These are phyloP conservation scores for Manihot esculenta DNA, from an alignment of 441 rosid species.

Conservation along the genomic window DNA sequence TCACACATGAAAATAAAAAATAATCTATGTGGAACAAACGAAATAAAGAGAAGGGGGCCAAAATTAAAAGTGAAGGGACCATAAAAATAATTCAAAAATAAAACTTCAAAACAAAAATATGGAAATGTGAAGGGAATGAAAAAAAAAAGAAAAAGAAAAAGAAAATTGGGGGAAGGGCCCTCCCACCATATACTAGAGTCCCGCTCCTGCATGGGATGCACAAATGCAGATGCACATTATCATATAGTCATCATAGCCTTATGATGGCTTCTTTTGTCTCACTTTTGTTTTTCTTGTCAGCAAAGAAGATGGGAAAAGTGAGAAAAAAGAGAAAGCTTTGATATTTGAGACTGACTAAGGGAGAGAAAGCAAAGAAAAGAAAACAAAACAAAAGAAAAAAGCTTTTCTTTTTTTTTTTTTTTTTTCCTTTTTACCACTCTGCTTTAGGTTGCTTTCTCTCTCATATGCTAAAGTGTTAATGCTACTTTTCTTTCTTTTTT, in stretches of 20 bases:
- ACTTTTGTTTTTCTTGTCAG: slow-evolving; percentile 38
- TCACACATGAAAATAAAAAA: no score
- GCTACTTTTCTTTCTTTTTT: no score
- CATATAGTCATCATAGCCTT: slow-evolving; percentile 50
- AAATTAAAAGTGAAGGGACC: no score
- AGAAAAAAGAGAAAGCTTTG: slow-evolving; percentile 19
- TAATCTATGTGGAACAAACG: no score
- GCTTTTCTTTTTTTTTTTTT: background rate
- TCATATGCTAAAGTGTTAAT: slow-evolving; percentile 11
- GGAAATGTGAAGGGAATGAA: no score
- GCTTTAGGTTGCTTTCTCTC: slow-evolving; percentile 5
- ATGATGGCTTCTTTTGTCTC: slow-evolving; percentile 44
- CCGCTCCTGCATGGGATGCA: slow-evolving; percentile 33
- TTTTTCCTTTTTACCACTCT: background rate
- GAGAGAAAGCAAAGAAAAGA: slow-evolving; percentile 7
- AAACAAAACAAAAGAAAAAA: slow-evolving; percentile 1
- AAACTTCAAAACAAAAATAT: no score
- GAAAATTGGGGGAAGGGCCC: no score
- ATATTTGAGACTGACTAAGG: slow-evolving; percentile 7
- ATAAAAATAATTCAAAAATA: no score
- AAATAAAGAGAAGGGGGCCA: no score
- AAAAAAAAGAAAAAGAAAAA: no score
- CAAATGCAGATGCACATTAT: slow-evolving; percentile 27
- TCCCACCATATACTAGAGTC: no score
- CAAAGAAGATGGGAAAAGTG: slow-evolving; percentile 20